Percentiles rank a stretch among this genome's conserved stretches.
phyloP scores from a whole-genome alignment of 2,329 filamentous ascomycete genomes.

The Stagonosporopsis vannaccii region DNA sequence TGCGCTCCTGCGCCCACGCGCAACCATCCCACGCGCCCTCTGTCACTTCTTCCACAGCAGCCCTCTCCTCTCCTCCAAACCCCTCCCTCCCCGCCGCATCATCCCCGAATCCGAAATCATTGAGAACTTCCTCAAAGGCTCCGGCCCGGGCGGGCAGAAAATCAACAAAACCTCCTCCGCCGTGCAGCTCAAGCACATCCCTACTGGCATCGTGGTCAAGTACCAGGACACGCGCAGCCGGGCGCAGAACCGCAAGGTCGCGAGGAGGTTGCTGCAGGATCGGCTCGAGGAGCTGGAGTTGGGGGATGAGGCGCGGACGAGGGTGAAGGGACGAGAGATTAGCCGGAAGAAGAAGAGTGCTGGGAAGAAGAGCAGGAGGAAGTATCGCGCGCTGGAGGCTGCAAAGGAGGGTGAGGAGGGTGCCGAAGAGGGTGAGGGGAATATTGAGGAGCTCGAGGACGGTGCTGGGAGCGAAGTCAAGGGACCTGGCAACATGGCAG shows the following conservation, averaged over 20 bases:
- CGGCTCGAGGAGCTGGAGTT: constrained; percentile 77
- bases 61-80: constrained; percentile 26
- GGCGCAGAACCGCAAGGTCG: constrained; percentile 85
- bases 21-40: constrained; percentile 25
- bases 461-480: constrained; percentile 21
- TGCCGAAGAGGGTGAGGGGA: constrained; percentile 70
- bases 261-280: constrained; percentile 77
- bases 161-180: constrained; percentile 99
- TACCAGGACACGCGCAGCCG: constrained; percentile 89
- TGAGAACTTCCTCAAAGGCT: constrained; percentile 88
- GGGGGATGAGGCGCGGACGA: constrained; percentile 72
- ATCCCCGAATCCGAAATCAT: constrained; percentile 81
- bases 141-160: constrained; percentile 92
- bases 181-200: constrained; percentile 88
- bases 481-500: not conserved
- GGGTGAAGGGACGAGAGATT: constrained; percentile 69
- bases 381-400: constrained; percentile 61
- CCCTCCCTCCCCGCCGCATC: constrained; percentile 72
- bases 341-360: constrained; percentile 76
- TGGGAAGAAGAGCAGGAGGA: constrained; percentile 81
- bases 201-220: constrained; percentile 92
- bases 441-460: constrained; percentile 57
- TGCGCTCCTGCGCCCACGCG: constrained; percentile 22
- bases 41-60: constrained; percentile 11
- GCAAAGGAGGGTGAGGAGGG: constrained; percentile 56